Evolutionary conservation across 345 rosid genomes (phyloP), one percentile per base, ranked within the genome.

Genomic region (Eucalyptus melliodora): DNA sequence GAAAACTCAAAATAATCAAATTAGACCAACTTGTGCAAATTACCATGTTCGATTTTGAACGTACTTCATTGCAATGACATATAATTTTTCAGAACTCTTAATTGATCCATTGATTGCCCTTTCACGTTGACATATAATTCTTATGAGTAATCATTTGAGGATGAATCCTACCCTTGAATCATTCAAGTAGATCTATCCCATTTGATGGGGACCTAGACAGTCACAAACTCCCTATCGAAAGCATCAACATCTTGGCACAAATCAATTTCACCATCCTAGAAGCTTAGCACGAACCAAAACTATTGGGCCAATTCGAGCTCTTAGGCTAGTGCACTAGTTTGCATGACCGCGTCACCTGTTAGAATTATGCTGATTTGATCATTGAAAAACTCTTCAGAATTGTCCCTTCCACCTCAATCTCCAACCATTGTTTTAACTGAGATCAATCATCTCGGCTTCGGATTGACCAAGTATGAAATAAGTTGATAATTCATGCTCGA

Each of bases 391-490:
- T n/a, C 16, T 65, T 65, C 9, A 65, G 21, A 65, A 65, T 0
- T n/a, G 21, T 3, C 16, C 77, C 21, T 65, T n/a, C 72, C 37
- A n/a, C 37, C 19, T n/a, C 19, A 30, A 30, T 2, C 37, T 65
- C 72, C 9, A 65, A 7, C 3, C 19, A 30, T 65, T 7, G 72
- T 65, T 30, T 4, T 60, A 4, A 65, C 10, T 4, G 2, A 30
- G 8, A 15, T 65, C 37, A 14, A 4, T 65, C 16, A 1, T 56
- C 60, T 1, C 5, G 2, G 62, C 62, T 56, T 24, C 0, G 30
- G 62, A 9, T 24, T 0, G 4, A 56, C 62, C 2, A 2, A 0
- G 3, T 0, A 59, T 1, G n/a, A 59, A 59, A 59, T 26, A 26
- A 26, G 0, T 1, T 3, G 4, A 26, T 26, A 59, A 59, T 51